phyloP scores from a whole-genome alignment of 2,329 filamentous ascomycete genomes.

The Xylariaceae sp. region DNA sequence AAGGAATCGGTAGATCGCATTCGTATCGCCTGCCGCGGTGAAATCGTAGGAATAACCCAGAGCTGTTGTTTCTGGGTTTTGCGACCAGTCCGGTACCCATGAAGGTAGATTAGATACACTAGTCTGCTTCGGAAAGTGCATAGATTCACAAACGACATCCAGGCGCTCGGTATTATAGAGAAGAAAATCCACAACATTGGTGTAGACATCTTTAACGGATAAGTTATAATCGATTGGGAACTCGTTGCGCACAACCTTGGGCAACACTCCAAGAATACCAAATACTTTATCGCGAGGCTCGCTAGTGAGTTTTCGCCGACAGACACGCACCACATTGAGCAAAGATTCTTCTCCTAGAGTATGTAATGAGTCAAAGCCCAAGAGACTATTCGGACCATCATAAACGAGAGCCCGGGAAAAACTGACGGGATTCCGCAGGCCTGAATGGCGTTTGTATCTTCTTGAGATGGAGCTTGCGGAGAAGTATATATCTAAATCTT shows the following conservation, averaged over 20 bases:
- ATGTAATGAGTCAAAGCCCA: not conserved
- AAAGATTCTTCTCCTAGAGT: slow-evolving; percentile 20
- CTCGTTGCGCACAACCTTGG: slow-evolving; percentile 33
- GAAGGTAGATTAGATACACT: slow-evolving; percentile 39
- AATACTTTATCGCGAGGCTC: slow-evolving; percentile 48
- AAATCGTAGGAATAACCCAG: slow-evolving; percentile 33
- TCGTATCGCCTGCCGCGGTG: slow-evolving; percentile 26
- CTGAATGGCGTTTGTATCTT: not conserved
- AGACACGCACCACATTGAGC: slow-evolving; percentile 36
- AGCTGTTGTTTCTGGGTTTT: slow-evolving; percentile 31
- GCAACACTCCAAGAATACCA: slow-evolving; percentile 44
- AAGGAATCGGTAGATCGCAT: slow-evolving; percentile 33
- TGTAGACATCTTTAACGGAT: slow-evolving; percentile 44
- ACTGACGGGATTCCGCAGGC: slow-evolving; percentile 13
- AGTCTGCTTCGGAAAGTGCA: slow-evolving; percentile 41
- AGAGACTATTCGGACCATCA: slow-evolving; percentile 31
- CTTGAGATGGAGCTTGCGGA: no score
- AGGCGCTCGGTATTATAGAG: slow-evolving; percentile 36
- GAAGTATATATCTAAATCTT: slow-evolving; percentile 9
- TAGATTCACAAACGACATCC: slow-evolving; percentile 46
- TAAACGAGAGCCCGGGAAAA: slow-evolving; percentile 22
- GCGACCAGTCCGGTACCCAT: slow-evolving; percentile 48
- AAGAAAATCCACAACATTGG: slow-evolving; percentile 44
- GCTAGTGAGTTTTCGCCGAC: slow-evolving; percentile 37
- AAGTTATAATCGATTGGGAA: slow-evolving; percentile 43